phyloP scores from a whole-genome alignment of 2,329 filamentous ascomycete genomes.

The Rhinocladiella mackenziei region DNA sequence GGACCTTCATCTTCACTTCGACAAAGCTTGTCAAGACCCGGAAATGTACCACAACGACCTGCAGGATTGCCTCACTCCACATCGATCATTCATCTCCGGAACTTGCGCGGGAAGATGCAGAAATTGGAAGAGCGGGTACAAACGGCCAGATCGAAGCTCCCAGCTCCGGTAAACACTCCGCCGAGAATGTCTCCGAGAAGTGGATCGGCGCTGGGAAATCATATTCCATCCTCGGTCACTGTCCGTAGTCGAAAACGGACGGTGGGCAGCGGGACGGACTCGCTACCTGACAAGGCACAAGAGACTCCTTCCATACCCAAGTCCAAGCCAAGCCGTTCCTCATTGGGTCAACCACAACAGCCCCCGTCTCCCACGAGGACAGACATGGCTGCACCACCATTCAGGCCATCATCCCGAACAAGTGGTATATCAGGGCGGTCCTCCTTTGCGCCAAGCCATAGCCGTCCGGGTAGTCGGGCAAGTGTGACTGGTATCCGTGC shows the following conservation, averaged over 20 bases:
- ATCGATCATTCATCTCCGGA: slow-evolving; percentile 88
- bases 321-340: slow-evolving; percentile 52
- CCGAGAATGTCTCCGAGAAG: slow-evolving; percentile 73
- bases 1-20: slow-evolving; percentile 44
- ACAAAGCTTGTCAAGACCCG: slow-evolving; percentile 33
- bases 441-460: slow-evolving; percentile 26
- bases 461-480: slow-evolving; percentile 28
- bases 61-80: slow-evolving; percentile 55
- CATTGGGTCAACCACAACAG: slow-evolving; percentile 49
- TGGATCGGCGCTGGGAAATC: slow-evolving; percentile 47
- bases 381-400: slow-evolving; percentile 27
- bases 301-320: slow-evolving; percentile 26
- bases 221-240: slow-evolving; percentile 55
- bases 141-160: slow-evolving; percentile 83
- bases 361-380: slow-evolving; percentile 45
- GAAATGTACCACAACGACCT: slow-evolving; percentile 24
- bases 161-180: slow-evolving; percentile 72
- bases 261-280: slow-evolving; percentile 49
- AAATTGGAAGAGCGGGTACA: slow-evolving; percentile 91
- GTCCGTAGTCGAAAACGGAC: slow-evolving; percentile 66
- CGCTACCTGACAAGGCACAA: slow-evolving; percentile 29
- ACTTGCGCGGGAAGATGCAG: slow-evolving; percentile 94
- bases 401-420: slow-evolving; percentile 26
- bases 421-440: slow-evolving; percentile 28
- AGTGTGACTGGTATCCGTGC: slow-evolving; percentile 26